Percentiles rank a stretch among this genome's conserved stretches.
phyloP scores from a whole-genome alignment of 192 early-diverging fungal genomes.

The Oehlia diaphana region DNA sequence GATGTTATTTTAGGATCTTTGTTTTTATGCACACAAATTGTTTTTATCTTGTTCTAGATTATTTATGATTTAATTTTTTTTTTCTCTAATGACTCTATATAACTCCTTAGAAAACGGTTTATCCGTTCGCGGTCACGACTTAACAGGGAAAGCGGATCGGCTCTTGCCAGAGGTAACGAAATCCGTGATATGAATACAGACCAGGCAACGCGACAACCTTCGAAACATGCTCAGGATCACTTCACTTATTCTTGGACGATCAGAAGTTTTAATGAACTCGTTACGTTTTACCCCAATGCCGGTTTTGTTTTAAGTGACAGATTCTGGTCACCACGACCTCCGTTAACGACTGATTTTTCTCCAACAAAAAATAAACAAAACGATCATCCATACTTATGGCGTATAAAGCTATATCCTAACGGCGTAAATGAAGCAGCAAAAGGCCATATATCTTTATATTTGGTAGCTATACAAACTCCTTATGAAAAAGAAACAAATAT shows the following conservation, averaged over 20 bases:
- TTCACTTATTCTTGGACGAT: slow-evolving; percentile 31
- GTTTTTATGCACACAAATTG: not conserved
- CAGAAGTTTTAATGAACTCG: slow-evolving; percentile 29
- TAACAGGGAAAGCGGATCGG: slow-evolving; percentile 28
- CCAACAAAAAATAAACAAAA: slow-evolving; percentile 18
- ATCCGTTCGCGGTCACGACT: slow-evolving; percentile 30
- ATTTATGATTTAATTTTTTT: not conserved
- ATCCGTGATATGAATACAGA: slow-evolving; percentile 32
- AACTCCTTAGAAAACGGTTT: slow-evolving; percentile 28
- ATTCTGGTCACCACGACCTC: slow-evolving; percentile 29
- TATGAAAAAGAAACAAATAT: slow-evolving; percentile 27
- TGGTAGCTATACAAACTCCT: slow-evolving; percentile 29
- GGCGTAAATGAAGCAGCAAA: slow-evolving; percentile 29
- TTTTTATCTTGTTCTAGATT: not conserved
- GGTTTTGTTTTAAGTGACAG: slow-evolving; percentile 28
- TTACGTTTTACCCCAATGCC: slow-evolving; percentile 27
- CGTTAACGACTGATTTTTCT: slow-evolving; percentile 6
- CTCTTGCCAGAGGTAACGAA: slow-evolving; percentile 22
- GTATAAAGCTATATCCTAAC: slow-evolving; percentile 28
- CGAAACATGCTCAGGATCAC: slow-evolving; percentile 20
- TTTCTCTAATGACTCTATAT: not conserved
- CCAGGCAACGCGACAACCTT: slow-evolving; percentile 26
- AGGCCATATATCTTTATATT: slow-evolving; percentile 30
- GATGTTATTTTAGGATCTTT: not conserved
- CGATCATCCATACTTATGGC: slow-evolving; percentile 28